Base-by-base conservation (phyloP, 1,139 yeast genomes). In the Scheffersomyces insectosa region DNA sequence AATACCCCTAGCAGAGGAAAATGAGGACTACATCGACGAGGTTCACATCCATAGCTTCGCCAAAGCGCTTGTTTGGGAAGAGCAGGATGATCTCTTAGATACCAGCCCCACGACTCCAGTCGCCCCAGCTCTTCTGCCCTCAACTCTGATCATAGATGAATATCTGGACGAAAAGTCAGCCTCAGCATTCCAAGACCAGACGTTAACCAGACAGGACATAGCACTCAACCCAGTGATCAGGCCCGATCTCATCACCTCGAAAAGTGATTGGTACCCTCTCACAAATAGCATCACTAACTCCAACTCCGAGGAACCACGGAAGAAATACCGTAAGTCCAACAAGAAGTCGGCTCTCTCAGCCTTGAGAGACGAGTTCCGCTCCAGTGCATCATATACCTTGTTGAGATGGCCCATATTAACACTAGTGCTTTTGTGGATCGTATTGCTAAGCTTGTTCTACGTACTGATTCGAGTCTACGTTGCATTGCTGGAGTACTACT, bases 181-280 rank as follows among this genome's bases (percentile, higher is more conserved):
- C 4, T 28, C 12, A 13, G 11, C 15, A 5, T 20, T 15, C 28
- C 27, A 34, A 3, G 10, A 25, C 15, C 37, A 16, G 8, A 15
- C 20, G 10, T 11, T 14, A 14, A 12, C 34, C 12, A 20, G 20
- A 3, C 34, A 14, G 33, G 14, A 16, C 12, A 34, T 31, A 14
- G 32, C 44, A 16, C 40, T 30, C 43, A 42, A 33, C 35, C 42
- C 40, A 5, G 35, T 16, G 37, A 36, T 42, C 23, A 53, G 49
- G 42, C 68, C 65, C 1, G 66, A 57, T 42, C 51, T 72, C 52
- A 83, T 85, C 40, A 60, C 79, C 0, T 82, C 89, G 3, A 75
- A 77, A 51, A 79, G 78, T 50, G 90, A 85, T 58, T 84, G 90
- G 91, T 78, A 78, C 14, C 90, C 90, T 0, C 66, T 82, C 3